Base-by-base conservation (phyloP, 176 grass and related monocot species). In the Neostapfia colusana region DNA sequence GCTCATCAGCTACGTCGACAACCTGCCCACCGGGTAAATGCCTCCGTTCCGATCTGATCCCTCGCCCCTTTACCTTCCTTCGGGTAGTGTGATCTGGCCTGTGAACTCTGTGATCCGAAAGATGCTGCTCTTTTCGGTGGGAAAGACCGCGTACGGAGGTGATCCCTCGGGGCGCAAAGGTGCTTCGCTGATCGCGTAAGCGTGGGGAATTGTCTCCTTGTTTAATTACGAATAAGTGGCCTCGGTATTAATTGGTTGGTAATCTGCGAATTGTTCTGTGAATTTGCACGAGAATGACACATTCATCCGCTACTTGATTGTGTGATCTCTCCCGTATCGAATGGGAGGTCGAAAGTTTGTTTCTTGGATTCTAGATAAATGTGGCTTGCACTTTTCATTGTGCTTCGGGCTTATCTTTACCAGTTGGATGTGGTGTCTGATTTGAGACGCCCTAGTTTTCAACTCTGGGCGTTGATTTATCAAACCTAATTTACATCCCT, bases 1-100 rank as follows among this genome's bases (percentile, higher is more conserved):
- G 93, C 90, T 97, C 67, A 87, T 97, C 50, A 87, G 88, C 83
- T 97, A 97, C 80, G 93, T 97, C 21, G 90, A 97, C 82, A 93
- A 93, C 71, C 88, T 97, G 25, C 93, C 93, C 73, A 89, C 83
- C 35, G 93, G 93, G 93, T 97, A 93, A 81, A 17, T 6, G 10
- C 26, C 24, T 50, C 34, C 11, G 40, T 41, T 59, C 28, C 42
- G 63, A 62, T 86, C 86, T 58, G 79, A 82, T 82, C 21, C 10
- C 23, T 23, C 1, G 18, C 46, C 69, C 9, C 3, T 8, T 24
- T n/a, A 25, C 12, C 11, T 54, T 35, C 17, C 6, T 50, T 70
- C 23, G 61, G 50, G 42, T 35, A 62, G 51, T 62, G 40, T 70
- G 80, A 79, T 78, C 46, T 78, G 75, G n/a, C 43, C 0, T 69